A percentile compares a stretch with the other conserved stretches of the same genome.
Evolutionary conservation across 305 asterid species (phyloP).

Genomic region (Fraxinus sp.): DNA sequence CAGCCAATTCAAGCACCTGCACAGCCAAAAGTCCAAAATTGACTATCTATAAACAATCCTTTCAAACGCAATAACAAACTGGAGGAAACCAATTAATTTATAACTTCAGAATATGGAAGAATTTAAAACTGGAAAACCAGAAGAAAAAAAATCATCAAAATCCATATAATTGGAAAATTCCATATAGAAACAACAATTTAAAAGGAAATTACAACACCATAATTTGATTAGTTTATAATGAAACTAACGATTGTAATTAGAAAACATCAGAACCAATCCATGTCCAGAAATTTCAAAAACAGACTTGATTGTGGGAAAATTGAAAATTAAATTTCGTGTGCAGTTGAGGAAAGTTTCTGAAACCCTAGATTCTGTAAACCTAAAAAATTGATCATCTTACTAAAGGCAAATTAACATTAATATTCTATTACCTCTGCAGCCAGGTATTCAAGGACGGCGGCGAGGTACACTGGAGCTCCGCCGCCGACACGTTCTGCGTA

Average conservation of each 20-base stretch:
- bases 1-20: slow-evolving; percentile 24
- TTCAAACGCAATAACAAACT: not conserved
- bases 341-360: not conserved
- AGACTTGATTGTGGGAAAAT: not conserved
- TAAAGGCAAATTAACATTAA: not conserved
- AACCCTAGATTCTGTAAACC: slow-evolving; percentile 7
- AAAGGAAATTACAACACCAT: not conserved
- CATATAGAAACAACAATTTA: not conserved
- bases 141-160: not conserved
- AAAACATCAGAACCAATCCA: not conserved
- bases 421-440: slow-evolving; percentile 10
- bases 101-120: not conserved
- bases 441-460: slow-evolving; percentile 10
- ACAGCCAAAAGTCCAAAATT: not conserved
- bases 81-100: not conserved
- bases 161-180: not conserved
- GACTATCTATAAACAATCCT: not conserved
- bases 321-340: not conserved
- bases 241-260: not conserved
- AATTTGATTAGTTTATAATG: not conserved
- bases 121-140: not conserved
- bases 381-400: not conserved
- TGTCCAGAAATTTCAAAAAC: not conserved
- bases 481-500: slow-evolving; percentile 10
- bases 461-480: slow-evolving; percentile 8